These are phyloP conservation scores for Trapa bicornis DNA, from an alignment of 345 rosid genomes.

Conservation along the genomic window DNA sequence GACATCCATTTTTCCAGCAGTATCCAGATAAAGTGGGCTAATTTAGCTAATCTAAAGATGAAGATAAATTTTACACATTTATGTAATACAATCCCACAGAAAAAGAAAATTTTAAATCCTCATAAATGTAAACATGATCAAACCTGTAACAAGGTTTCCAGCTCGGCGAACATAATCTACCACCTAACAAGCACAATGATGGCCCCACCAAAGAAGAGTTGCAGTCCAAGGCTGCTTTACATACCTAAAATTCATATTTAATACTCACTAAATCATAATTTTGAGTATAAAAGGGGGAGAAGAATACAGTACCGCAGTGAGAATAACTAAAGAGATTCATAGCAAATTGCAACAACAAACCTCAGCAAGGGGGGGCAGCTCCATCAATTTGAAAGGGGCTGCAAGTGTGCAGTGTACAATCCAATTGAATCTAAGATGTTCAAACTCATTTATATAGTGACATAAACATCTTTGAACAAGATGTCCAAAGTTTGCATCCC, in stretches of 20 bases:
- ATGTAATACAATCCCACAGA: too few species aligned
- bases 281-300: too few species aligned
- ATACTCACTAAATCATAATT: not conserved
- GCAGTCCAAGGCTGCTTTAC: constrained; percentile 59
- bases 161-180: constrained; percentile 64
- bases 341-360: constrained; percentile 21
- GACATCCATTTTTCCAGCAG: constrained; percentile 53
- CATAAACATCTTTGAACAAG: constrained; percentile 46
- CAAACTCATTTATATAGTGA: constrained; percentile 45
- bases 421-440: constrained; percentile 17
- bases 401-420: constrained; percentile 41
- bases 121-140: not conserved
- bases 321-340: too few species aligned
- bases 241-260: constrained; percentile 34
- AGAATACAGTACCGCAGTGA: too few species aligned
- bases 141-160: constrained; percentile 90
- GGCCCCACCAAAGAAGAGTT: constrained; percentile 42
- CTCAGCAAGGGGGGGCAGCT: constrained; percentile 69
- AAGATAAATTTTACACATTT: too few species aligned
- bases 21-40: constrained; percentile 1
- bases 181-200: constrained; percentile 77
- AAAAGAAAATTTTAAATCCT: not conserved
- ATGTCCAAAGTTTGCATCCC: constrained; percentile 35
- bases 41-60: too few species aligned
- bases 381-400: constrained; percentile 76